These are phyloP conservation scores for Schizosaccharomyces lindneri DNA, from an alignment of 805 yeast species.

Conservation along the genomic window DNA sequence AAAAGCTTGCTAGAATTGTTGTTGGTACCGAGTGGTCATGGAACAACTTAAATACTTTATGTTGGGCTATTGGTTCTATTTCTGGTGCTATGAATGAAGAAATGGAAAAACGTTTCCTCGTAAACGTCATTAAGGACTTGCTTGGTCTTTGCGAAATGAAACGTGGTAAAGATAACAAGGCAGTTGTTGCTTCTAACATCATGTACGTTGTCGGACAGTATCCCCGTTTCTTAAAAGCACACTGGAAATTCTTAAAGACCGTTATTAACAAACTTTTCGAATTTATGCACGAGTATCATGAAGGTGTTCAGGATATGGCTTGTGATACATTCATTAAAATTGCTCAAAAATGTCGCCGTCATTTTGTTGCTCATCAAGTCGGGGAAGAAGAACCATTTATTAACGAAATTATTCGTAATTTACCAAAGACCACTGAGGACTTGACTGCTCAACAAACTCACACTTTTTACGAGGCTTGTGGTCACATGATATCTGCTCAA, in stretches of 20 bases:
- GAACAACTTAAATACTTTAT: slow-evolving; percentile 87
- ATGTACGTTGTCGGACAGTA: slow-evolving; percentile 99
- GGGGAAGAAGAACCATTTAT: slow-evolving; percentile 78
- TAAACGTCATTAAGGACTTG: slow-evolving; percentile 76
- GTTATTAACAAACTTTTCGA: slow-evolving; percentile 89
- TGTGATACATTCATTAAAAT: slow-evolving; percentile 96
- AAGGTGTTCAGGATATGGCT: slow-evolving; percentile 97
- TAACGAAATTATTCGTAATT: slow-evolving; percentile 61
- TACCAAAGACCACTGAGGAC: slow-evolving; percentile 71
- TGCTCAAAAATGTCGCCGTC: slow-evolving; percentile 82
- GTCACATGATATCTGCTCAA: slow-evolving; percentile 76
- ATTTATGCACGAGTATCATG: slow-evolving; percentile 99
- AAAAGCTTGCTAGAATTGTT: slow-evolving; percentile 70
- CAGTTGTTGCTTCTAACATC: slow-evolving; percentile 96
- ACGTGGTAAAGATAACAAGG: slow-evolving; percentile 92
- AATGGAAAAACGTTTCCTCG: slow-evolving; percentile 82
- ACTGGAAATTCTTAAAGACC: slow-evolving; percentile 90
- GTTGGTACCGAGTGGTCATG: slow-evolving; percentile 98
- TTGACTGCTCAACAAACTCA: slow-evolving; percentile 93
- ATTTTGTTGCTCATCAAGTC: slow-evolving; percentile 68
- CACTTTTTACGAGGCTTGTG: slow-evolving; percentile 93
- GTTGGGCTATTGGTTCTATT: slow-evolving; percentile 99
- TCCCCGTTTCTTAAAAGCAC: slow-evolving; percentile 90
- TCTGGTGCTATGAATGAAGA: slow-evolving; percentile 98
- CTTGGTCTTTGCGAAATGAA: slow-evolving; percentile 83